phyloP scores from a whole-genome alignment of 768 basidiomycete species.

The Tubosaeta brunneosetosa region DNA sequence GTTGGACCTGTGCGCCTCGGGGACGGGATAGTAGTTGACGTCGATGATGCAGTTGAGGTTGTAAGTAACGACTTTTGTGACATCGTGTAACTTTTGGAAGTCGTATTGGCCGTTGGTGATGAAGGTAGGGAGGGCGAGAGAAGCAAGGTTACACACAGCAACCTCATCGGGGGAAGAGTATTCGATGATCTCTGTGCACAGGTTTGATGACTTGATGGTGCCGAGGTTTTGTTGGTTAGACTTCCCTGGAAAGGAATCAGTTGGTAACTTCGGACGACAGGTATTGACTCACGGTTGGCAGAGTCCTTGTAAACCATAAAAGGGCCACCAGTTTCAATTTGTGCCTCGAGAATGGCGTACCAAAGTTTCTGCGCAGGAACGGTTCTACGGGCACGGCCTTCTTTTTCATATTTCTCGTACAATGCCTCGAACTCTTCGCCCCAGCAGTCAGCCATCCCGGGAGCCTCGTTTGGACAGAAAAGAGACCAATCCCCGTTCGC shows the following conservation, averaged over 20 bases:
- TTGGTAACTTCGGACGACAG: neutral
- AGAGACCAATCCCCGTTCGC: constrained; percentile 86
- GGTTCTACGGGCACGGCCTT: constrained; percentile 79
- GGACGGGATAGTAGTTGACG: constrained; percentile 91
- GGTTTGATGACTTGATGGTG: constrained; percentile 97
- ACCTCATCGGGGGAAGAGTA: constrained; percentile 97
- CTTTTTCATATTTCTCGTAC: constrained; percentile 83
- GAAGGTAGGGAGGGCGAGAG: constrained; percentile 90
- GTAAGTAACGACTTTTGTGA: constrained; percentile 85
- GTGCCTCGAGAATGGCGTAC: constrained; percentile 95
- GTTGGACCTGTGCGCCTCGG: constrained; percentile 89
- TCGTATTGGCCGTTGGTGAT: constrained; percentile 80
- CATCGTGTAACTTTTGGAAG: constrained; percentile 93
- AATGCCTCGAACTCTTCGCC: constrained; percentile 85
- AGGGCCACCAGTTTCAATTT: constrained; percentile 98
- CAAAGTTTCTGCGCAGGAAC: constrained; percentile 96
- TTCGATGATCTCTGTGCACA: constrained; percentile 99
- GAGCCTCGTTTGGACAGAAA: constrained; percentile 97
- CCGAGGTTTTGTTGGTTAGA: constrained; percentile 99
- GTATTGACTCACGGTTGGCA: constrained; percentile 65
- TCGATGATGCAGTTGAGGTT: constrained; percentile 96
- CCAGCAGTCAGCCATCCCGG: constrained; percentile 82
- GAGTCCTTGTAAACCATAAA: constrained; percentile 99
- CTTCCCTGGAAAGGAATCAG: constrained; percentile 55
- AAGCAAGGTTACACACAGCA: constrained; percentile 98